These are phyloP conservation scores for Conoideocrella luteorostrata DNA, from an alignment of 2,329 filamentous ascomycete genomes.

Conservation along the genomic window DNA sequence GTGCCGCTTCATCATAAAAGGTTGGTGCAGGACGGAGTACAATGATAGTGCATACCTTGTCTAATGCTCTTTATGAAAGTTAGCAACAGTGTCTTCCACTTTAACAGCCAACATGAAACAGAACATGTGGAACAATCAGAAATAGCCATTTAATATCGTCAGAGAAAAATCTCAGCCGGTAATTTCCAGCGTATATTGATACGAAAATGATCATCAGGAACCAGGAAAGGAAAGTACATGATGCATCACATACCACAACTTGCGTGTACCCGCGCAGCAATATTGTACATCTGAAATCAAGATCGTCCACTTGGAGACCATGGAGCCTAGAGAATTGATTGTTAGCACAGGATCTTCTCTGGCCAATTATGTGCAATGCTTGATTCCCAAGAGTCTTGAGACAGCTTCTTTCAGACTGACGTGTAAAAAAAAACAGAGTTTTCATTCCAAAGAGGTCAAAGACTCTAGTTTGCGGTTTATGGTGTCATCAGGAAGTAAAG, in stretches of 20 bases:
- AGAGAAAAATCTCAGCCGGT: slow-evolving; percentile 75
- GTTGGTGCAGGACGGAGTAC: slow-evolving; percentile 15
- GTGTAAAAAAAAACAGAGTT: slow-evolving; percentile 76
- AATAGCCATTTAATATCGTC: slow-evolving; percentile 83
- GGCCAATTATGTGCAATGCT: background rate
- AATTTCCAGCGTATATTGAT: slow-evolving; percentile 82
- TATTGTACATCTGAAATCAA: background rate
- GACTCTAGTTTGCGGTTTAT: slow-evolving; percentile 94
- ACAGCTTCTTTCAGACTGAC: slow-evolving; percentile 72
- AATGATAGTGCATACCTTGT: slow-evolving; percentile 27
- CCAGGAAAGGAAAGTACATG: background rate
- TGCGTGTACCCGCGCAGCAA: too few species aligned
- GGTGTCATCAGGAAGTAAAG: slow-evolving; percentile 66
- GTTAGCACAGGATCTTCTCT: slow-evolving; percentile 20
- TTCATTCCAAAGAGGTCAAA: slow-evolving; percentile 84
- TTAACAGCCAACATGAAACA: slow-evolving; percentile 1
- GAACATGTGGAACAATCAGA: slow-evolving; percentile 50
- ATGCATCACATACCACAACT: slow-evolving; percentile 28
- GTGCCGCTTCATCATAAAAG: slow-evolving; percentile 82
- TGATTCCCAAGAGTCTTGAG: slow-evolving; percentile 6
- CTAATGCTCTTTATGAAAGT: slow-evolving; percentile 20
- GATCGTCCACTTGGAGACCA: slow-evolving; percentile 11
- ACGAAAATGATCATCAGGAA: slow-evolving; percentile 59
- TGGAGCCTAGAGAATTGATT: slow-evolving; percentile 1
- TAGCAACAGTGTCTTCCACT: slow-evolving; percentile 19